A percentile compares a stretch with the other conserved stretches of the same genome.
Evolutionary conservation across 2,329 filamentous ascomycete species (phyloP).

Genomic region (Colletotrichum echinochloae): DNA sequence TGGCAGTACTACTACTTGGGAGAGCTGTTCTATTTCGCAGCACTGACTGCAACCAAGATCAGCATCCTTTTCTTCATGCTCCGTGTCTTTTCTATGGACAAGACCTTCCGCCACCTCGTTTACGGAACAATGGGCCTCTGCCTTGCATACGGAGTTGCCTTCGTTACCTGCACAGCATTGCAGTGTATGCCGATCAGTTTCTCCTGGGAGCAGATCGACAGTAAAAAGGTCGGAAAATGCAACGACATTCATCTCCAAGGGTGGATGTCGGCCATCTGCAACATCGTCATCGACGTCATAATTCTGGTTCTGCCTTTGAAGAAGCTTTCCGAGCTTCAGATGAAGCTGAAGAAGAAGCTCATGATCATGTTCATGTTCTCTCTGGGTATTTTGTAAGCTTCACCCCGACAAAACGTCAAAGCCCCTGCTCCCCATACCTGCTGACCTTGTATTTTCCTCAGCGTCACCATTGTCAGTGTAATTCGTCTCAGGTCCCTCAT

Average conservation of each 20-base stretch:
- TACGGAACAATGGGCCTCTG: not conserved
- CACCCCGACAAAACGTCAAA: not conserved
- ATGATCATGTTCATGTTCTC: slow-evolving; percentile 39
- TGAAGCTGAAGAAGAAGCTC: slow-evolving; percentile 39
- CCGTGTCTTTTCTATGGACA: slow-evolving; percentile 45
- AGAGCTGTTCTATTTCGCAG: slow-evolving; percentile 48
- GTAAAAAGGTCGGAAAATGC: not conserved
- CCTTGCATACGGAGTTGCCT: not conserved
- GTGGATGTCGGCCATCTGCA: slow-evolving; percentile 30
- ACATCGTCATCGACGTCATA: slow-evolving; percentile 42
- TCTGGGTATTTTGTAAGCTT: slow-evolving; percentile 41
- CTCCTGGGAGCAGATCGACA: slow-evolving; percentile 4
- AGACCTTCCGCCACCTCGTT: not conserved
- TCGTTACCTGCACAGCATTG: not conserved
- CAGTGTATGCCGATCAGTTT: not conserved
- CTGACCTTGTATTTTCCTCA: not conserved
- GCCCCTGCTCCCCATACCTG: too few relatives aligned
- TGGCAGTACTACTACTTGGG: slow-evolving; percentile 45
- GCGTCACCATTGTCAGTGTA: slow-evolving; percentile 3
- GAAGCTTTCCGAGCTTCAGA: slow-evolving; percentile 39
- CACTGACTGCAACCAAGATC: slow-evolving; percentile 47
- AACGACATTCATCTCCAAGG: slow-evolving; percentile 5
- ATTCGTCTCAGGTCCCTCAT: slow-evolving; percentile 3
- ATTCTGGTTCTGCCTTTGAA: slow-evolving; percentile 41
- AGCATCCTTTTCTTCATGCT: slow-evolving; percentile 49